Percentiles rank a stretch among this genome's conserved stretches.
These are phyloP conservation scores for Mycena olivaceomarginata DNA, from an alignment of 768 basidiomycete genomes.

Conservation along the genomic window DNA sequence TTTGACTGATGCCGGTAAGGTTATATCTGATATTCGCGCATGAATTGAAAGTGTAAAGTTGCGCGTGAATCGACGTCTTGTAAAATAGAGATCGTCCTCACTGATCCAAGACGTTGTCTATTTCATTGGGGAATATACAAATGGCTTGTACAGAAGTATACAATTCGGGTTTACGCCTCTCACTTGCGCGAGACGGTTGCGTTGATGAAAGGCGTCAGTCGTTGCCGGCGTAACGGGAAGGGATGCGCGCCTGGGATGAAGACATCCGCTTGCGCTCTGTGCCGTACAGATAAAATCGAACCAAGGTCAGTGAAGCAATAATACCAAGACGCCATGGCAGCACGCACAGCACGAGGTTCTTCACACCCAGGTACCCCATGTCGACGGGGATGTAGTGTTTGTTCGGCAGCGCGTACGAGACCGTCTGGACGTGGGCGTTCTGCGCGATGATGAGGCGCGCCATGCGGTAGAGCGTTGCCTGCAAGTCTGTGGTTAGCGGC, in stretches of 20 bases:
- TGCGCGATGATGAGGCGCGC: conserved; percentile 82
- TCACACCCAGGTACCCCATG: conserved; percentile 83
- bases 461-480: conserved; percentile 97
- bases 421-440: conserved; percentile 74
- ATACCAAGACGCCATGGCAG: neutral
- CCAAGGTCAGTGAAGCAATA: conserved; percentile 17
- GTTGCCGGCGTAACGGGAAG: too few relatives aligned
- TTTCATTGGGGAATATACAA: neutral
- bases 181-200: conserved; percentile 40
- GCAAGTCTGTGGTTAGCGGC: neutral
- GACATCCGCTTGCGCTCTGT: conserved; percentile 87
- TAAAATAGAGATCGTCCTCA: too few relatives aligned
- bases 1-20: too few relatives aligned
- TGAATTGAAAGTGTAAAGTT: too few relatives aligned
- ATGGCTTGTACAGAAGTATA: neutral
- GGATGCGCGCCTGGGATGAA: conserved; percentile 79
- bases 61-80: too few relatives aligned
- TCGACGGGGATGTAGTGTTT: conserved; percentile 96
- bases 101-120: too few relatives aligned
- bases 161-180: neutral
- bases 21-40: too few relatives aligned
- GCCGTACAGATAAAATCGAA: neutral
- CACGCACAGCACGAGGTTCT: conserved; percentile 79
- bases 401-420: conserved; percentile 90
- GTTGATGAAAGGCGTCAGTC: conserved; percentile 18